Evolutionary conservation across 2,329 filamentous ascomycete species (phyloP), one percentile per base, ranked within the genome.

Genomic region (Cordyceps sp.): DNA sequence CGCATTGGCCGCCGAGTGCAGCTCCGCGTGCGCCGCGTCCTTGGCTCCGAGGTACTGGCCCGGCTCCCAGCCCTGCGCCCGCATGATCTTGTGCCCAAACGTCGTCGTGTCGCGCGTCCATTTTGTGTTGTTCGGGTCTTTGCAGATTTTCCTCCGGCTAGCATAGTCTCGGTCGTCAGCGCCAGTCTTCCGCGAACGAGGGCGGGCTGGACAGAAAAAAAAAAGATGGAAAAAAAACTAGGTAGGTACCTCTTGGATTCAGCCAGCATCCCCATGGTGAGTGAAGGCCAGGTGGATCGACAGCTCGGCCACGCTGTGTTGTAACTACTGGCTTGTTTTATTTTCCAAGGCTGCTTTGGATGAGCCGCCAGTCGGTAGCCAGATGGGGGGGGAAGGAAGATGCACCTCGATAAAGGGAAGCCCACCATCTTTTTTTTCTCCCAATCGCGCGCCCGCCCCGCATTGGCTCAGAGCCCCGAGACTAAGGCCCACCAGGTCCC

Each of bases 101-200:
- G 74, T 77, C 35, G 69, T 69, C 41, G 78, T 82, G 50, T 86
- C 78, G 46, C 78, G 76, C 35, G 78, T 76, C 90, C 90, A 98
- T 66, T 72, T 74, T 30, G 83, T 93, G 55, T 96, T 98, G 59
- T 96, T 94, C 7, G 90, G 90, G 57, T 98, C 90, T 51, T 79
- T 69, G 42, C 78, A 79, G 49, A 96, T 75, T 59, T 88, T 93
- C 30, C 65, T 44, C 32, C 54, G 53, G 33, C 55, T 57, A 32
- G 8, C 8, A 4, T 29, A 4, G 6, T n/a, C 17, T 13, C 14
- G 5, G 16, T n/a, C 14, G n/a, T 20, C 16, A 16, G 13, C 13
- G 26, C 13, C 25, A 28, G 3, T 13, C 2, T 29, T 21, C 14
- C 14, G 3, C 14, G 15, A 5, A 12, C n/a, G 2, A 23, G 16